phyloP scores from a whole-genome alignment of 2,329 filamentous ascomycete species.

The Sphaerulina musiva region DNA sequence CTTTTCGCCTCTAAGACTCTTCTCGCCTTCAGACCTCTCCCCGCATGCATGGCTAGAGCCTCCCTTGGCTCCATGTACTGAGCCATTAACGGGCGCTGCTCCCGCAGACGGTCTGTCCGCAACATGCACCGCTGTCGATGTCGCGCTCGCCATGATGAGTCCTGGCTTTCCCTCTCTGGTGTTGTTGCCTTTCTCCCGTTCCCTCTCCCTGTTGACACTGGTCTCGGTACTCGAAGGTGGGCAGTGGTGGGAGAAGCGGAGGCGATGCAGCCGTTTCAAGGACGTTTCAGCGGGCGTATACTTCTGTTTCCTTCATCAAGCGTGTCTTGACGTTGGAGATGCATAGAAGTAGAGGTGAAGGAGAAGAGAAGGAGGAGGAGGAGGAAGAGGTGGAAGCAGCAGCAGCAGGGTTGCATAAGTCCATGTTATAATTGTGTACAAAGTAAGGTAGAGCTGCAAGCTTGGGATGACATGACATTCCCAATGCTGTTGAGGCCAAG shows the following conservation, averaged over 20 bases:
- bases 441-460: neutral
- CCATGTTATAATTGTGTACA: neutral
- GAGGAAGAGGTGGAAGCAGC: no score
- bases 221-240: no score
- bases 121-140: slow-evolving; percentile 4
- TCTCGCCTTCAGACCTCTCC: neutral
- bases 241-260: no score
- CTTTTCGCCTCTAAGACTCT: no score
- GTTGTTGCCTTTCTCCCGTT: neutral
- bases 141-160: neutral
- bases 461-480: neutral
- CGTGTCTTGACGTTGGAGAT: neutral
- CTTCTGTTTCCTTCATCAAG: neutral
- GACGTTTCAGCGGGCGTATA: neutral
- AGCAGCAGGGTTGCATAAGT: no score
- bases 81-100: slow-evolving; percentile 3
- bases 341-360: neutral
- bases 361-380: no score
- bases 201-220: no score
- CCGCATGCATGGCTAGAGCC: neutral
- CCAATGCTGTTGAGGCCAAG: neutral
- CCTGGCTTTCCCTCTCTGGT: neutral
- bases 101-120: neutral
- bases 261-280: neutral
- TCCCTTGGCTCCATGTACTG: neutral